Conservation (phyloP, 345 rosid genomes). For the Salix purpurea region DNA sequence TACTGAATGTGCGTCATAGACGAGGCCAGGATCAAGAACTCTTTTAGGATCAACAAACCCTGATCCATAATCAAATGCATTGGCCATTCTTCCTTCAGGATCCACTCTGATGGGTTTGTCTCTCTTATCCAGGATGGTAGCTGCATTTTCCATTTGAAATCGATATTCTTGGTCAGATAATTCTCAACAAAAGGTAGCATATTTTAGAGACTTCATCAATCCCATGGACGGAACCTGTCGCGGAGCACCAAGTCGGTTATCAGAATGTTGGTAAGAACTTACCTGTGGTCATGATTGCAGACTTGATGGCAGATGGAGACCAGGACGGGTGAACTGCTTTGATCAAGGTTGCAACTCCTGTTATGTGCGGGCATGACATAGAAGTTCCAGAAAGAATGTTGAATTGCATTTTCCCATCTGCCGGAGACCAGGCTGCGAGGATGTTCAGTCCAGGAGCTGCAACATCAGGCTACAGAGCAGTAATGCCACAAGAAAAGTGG, state of each 20-base stretch:
- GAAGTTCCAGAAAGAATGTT: conserved; percentile 67
- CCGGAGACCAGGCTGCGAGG: conserved; percentile 62
- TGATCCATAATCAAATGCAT: conserved; percentile 50
- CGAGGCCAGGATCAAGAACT: conserved; percentile 46
- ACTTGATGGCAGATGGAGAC: conserved; percentile 60
- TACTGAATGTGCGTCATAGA: conserved; percentile 35
- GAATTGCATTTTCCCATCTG: conserved; percentile 33
- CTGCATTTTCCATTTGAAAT: conserved; percentile 32
- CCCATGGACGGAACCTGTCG: background rate
- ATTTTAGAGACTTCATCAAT: background rate
- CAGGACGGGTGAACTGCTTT: conserved; percentile 49
- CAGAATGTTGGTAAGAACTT: conserved; percentile 5
- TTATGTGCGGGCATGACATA: conserved; percentile 67
- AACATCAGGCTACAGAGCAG: conserved; percentile 46
- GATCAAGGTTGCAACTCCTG: conserved; percentile 59
- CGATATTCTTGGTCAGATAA: conserved; percentile 8
- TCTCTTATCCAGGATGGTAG: conserved; percentile 34
- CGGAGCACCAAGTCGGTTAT: background rate
- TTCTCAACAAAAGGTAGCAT: background rate
- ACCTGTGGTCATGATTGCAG: conserved; percentile 79
- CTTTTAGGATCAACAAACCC: conserved; percentile 45
- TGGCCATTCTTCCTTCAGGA: conserved; percentile 48
- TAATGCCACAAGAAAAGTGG: background rate
- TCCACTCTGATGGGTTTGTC: conserved; percentile 37
- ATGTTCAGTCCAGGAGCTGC: conserved; percentile 57